These are phyloP conservation scores for Malania oleifera DNA, from an alignment of 164 flowering plant species.

Conservation along the genomic window DNA sequence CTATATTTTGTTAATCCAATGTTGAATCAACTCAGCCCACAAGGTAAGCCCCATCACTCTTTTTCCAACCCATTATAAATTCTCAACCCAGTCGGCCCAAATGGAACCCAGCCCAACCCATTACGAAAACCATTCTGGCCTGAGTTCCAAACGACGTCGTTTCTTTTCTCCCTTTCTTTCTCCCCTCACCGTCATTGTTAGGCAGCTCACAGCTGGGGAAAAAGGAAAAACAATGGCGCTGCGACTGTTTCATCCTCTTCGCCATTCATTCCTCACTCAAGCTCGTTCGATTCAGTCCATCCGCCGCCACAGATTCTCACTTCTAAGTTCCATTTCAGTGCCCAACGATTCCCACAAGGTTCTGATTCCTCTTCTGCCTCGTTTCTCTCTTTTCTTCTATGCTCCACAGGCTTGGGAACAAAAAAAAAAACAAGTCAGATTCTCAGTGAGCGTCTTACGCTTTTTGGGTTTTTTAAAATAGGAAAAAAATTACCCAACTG, in stretches of 20 bases:
- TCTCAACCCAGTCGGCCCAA: no score
- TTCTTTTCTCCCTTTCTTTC: no score
- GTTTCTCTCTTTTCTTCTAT: neutral
- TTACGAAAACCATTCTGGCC: no score
- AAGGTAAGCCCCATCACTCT: no score
- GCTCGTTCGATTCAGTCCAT: neutral
- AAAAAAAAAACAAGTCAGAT: neutral
- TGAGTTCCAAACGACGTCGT: no score
- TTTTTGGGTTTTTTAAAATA: neutral
- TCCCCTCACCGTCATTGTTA: no score
- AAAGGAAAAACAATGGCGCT: conserved; percentile 14
- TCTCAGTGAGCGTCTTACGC: neutral
- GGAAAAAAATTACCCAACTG: no score
- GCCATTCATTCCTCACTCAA: conserved; percentile 4
- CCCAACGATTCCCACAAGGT: conserved; percentile 28
- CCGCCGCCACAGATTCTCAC: conserved; percentile 14
- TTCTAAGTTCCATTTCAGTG: conserved; percentile 12
- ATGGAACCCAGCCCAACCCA: no score
- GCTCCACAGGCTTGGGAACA: neutral
- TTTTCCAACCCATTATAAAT: no score
- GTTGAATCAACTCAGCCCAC: no score
- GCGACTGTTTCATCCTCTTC: conserved; percentile 16
- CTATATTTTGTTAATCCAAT: no score
- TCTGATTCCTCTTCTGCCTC: neutral
- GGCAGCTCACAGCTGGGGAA: no score